These are phyloP conservation scores for Xerophyta viscosa DNA, from an alignment of 106 monocot species.

Conservation along the genomic window DNA sequence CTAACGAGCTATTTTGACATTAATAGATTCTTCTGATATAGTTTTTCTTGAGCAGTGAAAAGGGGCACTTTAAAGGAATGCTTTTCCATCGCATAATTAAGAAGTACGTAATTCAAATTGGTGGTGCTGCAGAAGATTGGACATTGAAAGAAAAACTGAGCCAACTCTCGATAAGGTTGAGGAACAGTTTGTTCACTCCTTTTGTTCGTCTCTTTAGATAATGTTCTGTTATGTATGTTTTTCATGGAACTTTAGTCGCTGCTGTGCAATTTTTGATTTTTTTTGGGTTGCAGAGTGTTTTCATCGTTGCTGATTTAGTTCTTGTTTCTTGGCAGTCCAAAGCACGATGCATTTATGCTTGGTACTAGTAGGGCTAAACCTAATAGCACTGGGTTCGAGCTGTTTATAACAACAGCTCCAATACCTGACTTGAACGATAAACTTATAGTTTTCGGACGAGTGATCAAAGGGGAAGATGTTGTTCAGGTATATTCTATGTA, in stretches of 20 bases:
- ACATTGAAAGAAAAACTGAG: conserved; percentile 61
- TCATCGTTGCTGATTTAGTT: background rate
- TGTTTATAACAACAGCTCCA: conserved; percentile 96
- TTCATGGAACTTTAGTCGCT: no score
- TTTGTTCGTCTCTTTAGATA: no score
- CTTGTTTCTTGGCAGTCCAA: conserved; percentile 57
- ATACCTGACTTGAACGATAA: conserved; percentile 91
- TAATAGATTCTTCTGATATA: no score
- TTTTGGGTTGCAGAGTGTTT: no score
- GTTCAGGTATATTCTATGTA: conserved; percentile 99
- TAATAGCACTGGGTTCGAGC: conserved; percentile 67
- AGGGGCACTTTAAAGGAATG: conserved; percentile 86
- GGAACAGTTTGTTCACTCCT: background rate
- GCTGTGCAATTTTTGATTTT: no score
- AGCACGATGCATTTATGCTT: conserved; percentile 97
- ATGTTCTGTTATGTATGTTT: no score
- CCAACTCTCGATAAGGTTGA: conserved; percentile 55
- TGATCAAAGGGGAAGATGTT: conserved; percentile 86
- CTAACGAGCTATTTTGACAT: no score
- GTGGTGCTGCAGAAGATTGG: conserved; percentile 82
- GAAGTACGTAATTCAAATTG: conserved; percentile 92
- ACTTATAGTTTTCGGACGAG: conserved; percentile 83
- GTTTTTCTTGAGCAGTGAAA: conserved; percentile 51
- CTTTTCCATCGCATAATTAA: conserved; percentile 82
- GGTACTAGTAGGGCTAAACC: conserved; percentile 67